Evolutionary conservation across 2,329 filamentous ascomycete species (phyloP).

Genomic region (Trichophyton benhamiae): DNA sequence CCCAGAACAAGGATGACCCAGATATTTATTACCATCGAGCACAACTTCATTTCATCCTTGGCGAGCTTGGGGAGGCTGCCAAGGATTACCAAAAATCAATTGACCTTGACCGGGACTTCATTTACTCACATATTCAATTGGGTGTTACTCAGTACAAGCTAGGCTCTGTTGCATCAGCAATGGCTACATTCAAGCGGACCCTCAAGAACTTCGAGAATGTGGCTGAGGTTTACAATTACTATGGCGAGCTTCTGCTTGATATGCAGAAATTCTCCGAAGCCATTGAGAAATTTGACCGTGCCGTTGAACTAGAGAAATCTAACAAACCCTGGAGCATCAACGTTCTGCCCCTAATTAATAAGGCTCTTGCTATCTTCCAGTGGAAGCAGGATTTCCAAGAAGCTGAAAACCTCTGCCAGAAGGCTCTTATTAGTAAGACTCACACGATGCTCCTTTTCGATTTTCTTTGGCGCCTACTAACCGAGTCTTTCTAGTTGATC

Average conservation of each 20-base stretch:
- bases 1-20: conserved; percentile 75
- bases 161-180: conserved; percentile 92
- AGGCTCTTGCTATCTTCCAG: conserved; percentile 91
- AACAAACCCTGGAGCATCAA: conserved; percentile 93
- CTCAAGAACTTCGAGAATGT: conserved; percentile 98
- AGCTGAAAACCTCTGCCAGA: conserved; percentile 92
- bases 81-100: conserved; percentile 99
- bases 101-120: conserved; percentile 87
- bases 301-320: conserved; percentile 97
- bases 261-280: conserved; percentile 92
- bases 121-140: conserved; percentile 98
- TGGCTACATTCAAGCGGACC: conserved; percentile 94
- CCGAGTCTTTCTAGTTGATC: conserved; percentile 55
- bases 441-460: background rate
- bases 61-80: conserved; percentile 81
- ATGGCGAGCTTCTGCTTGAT: conserved; percentile 90
- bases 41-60: conserved; percentile 94
- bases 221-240: conserved; percentile 99
- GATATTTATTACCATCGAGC: conserved; percentile 99
- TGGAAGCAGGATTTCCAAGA: conserved; percentile 95
- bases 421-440: conserved; percentile 82
- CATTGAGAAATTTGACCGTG: conserved; percentile 94
- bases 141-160: conserved; percentile 99
- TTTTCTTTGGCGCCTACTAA: conserved; percentile 17
- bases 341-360: conserved; percentile 94